phyloP scores from a whole-genome alignment of 768 basidiomycete genomes.

The Favolaschia claudopus region DNA sequence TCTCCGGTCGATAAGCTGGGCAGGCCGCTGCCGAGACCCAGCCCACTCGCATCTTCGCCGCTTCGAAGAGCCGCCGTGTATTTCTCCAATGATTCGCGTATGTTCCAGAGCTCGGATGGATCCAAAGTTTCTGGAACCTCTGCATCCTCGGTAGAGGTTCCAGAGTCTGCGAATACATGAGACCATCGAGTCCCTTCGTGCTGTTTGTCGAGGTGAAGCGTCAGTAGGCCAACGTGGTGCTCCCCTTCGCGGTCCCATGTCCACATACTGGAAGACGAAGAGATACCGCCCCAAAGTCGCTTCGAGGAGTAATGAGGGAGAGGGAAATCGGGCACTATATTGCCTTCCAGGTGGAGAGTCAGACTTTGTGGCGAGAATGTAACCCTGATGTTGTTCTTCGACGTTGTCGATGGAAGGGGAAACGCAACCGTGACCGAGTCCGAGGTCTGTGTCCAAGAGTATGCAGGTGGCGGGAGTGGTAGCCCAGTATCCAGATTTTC shows the following conservation, averaged over 20 bases:
- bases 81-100: conserved; percentile 86
- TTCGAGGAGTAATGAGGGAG: conserved; percentile 69
- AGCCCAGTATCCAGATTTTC: conserved; percentile 59
- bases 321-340: conserved; percentile 41
- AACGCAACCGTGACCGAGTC: conserved; percentile 87
- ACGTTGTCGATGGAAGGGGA: conserved; percentile 76
- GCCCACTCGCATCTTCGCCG: conserved; percentile 66
- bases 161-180: conserved; percentile 75
- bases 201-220: conserved; percentile 87
- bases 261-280: conserved; percentile 86
- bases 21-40: conserved; percentile 71
- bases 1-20: conserved; percentile 89
- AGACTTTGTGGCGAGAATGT: conserved; percentile 70
- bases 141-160: conserved; percentile 50
- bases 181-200: conserved; percentile 87
- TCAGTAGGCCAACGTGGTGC: conserved; percentile 71
- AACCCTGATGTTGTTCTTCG: conserved; percentile 70
- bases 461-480: conserved; percentile 71
- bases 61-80: conserved; percentile 73
- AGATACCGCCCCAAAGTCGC: conserved; percentile 82
- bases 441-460: conserved; percentile 91
- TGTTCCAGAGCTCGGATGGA: conserved; percentile 78
- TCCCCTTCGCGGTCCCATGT: conserved; percentile 88
- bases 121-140: conserved; percentile 91
- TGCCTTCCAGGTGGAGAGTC: conserved; percentile 63